phyloP scores from a whole-genome alignment of 495 filamentous ascomycete species.

The Penicillium taxi region DNA sequence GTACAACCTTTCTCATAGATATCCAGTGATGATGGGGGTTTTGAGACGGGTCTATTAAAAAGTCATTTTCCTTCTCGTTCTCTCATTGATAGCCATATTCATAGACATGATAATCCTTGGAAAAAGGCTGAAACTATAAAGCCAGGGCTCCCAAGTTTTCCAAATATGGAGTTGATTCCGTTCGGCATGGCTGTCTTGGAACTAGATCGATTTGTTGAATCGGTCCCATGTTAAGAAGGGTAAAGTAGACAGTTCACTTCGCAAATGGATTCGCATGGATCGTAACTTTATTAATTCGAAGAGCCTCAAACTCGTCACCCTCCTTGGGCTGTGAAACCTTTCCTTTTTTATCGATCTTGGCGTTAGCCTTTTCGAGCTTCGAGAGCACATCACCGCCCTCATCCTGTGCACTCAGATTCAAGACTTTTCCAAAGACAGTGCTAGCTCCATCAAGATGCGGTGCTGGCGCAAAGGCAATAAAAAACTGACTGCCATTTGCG shows the following conservation, averaged over 20 bases:
- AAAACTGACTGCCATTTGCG: constrained; percentile 95
- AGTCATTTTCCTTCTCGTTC: no score
- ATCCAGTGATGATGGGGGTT: constrained; percentile 16
- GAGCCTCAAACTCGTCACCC: constrained; percentile 40
- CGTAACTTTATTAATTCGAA: constrained; percentile 65
- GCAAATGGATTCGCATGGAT: constrained; percentile 95
- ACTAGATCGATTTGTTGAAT: not conserved
- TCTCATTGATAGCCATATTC: no score
- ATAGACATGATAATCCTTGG: no score
- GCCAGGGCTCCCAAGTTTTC: no score
- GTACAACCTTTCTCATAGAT: constrained; percentile 16
- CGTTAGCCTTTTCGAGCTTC: constrained; percentile 68
- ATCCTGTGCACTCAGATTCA: constrained; percentile 40
- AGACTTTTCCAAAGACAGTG: constrained; percentile 83
- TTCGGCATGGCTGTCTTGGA: no score
- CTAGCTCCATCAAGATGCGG: constrained; percentile 92
- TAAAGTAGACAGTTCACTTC: constrained; percentile 38
- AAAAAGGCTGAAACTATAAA: no score
- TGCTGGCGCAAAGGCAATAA: constrained; percentile 75
- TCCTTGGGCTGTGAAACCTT: constrained; percentile 55
- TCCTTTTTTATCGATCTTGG: constrained; percentile 83
- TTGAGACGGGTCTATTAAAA: no score
- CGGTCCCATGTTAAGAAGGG: not conserved
- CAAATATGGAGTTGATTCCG: no score
- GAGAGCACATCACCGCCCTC: constrained; percentile 41